These are phyloP conservation scores for Ascoidea rubescens DNA, from an alignment of 805 yeast genomes.

Conservation along the genomic window DNA sequence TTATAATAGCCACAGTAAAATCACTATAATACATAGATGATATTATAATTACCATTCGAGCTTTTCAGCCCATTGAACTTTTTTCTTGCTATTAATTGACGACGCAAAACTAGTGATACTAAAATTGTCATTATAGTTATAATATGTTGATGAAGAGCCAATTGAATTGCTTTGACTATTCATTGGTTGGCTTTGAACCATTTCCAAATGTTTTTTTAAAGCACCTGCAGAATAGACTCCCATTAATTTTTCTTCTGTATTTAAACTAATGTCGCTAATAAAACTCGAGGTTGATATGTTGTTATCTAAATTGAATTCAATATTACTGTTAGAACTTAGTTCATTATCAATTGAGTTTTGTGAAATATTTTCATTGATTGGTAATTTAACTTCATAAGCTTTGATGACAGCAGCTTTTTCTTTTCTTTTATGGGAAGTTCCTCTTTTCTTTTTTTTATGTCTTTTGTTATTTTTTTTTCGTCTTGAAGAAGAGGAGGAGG, in stretches of 20 bases:
- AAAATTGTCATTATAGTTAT: not conserved
- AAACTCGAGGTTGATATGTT: not conserved
- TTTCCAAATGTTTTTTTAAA: constrained; percentile 1
- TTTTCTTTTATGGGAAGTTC: constrained; percentile 6
- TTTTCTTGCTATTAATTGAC: constrained; percentile 1
- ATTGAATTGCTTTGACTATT: not conserved
- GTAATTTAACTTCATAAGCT: constrained; percentile 4
- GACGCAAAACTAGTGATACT: not conserved
- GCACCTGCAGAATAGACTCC: constrained; percentile 7
- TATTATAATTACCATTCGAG: constrained; percentile 8
- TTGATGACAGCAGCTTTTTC: constrained; percentile 8
- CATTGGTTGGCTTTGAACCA: too few species aligned
- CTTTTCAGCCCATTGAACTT: constrained; percentile 9
- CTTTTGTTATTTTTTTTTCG: not conserved
- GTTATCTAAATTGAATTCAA: not conserved
- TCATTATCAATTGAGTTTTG: not conserved
- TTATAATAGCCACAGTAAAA: too few species aligned
- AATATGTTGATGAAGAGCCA: not conserved
- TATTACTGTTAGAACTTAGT: not conserved
- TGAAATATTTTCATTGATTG: not conserved
- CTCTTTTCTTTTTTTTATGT: constrained; percentile 7
- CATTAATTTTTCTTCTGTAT: not conserved
- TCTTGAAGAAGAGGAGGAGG: not conserved
- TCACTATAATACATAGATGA: too few species aligned
- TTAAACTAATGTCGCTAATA: not conserved